phyloP scores from a whole-genome alignment of 179 eudicot genomes.

The Silene noctiflora region DNA sequence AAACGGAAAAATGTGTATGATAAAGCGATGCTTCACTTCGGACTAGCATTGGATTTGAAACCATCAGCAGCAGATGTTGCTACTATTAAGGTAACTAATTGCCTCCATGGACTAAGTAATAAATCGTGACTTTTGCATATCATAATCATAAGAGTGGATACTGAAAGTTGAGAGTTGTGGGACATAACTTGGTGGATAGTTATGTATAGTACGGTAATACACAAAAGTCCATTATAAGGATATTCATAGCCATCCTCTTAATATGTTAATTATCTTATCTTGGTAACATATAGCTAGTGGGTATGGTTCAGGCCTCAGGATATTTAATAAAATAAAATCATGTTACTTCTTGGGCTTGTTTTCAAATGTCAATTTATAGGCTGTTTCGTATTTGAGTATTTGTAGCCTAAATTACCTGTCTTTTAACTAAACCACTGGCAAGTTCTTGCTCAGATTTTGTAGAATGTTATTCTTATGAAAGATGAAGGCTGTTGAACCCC shows the following conservation, averaged over 20 bases:
- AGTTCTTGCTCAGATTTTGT: background rate
- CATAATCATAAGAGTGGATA: no score
- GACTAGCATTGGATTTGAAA: slow-evolving; percentile 92
- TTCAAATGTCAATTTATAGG: background rate
- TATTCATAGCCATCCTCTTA: background rate
- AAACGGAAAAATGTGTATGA: slow-evolving; percentile 72
- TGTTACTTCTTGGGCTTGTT: background rate
- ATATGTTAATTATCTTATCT: background rate
- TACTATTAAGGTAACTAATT: slow-evolving; percentile 66
- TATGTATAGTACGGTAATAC: background rate
- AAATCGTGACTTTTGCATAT: no score
- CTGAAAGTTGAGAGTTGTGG: background rate
- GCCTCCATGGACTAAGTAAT: slow-evolving; percentile 1
- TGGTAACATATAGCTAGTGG: no score
- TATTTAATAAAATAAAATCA: background rate
- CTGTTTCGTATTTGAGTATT: background rate
- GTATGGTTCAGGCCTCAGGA: no score
- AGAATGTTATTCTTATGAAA: background rate
- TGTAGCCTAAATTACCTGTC: background rate
- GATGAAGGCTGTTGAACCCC: background rate
- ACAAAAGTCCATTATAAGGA: background rate
- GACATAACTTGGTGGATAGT: background rate
- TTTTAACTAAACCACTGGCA: no score
- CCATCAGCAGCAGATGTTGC: slow-evolving; percentile 99
- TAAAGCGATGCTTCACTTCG: slow-evolving; percentile 96